A percentile compares a stretch with the other conserved stretches of the same genome.
These are phyloP conservation scores for Tolypocladium guangdongense DNA, from an alignment of 2,329 filamentous ascomycete species.

Conservation along the genomic window DNA sequence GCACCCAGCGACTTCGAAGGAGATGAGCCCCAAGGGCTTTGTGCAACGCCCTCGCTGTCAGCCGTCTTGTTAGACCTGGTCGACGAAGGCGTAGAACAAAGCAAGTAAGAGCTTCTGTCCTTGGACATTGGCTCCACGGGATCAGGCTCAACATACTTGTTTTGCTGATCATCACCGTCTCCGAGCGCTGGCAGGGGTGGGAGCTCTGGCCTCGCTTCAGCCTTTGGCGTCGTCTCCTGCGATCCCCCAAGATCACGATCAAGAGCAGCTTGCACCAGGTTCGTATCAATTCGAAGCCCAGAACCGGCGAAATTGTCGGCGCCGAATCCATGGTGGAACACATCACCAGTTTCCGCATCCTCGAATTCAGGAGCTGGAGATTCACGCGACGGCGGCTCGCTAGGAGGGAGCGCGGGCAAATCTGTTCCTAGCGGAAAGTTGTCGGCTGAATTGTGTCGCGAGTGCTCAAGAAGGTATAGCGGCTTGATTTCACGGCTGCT, in stretches of 20 bases:
- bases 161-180: slow-evolving; percentile 2
- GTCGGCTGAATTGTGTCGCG: slow-evolving; percentile 26
- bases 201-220: slow-evolving; percentile 27
- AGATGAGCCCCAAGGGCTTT: slow-evolving; percentile 13
- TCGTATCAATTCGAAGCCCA: slow-evolving; percentile 31
- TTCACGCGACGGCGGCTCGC: slow-evolving; percentile 23
- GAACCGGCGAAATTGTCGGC: slow-evolving; percentile 8
- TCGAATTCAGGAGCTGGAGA: slow-evolving; percentile 22
- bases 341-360: slow-evolving; percentile 15
- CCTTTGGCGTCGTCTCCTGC: slow-evolving; percentile 58
- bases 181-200: slow-evolving; percentile 9
- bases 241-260: slow-evolving; percentile 44
- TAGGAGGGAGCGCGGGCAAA: slow-evolving; percentile 40
- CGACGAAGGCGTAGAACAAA: slow-evolving; percentile 26
- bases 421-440: slow-evolving; percentile 19
- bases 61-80: slow-evolving; percentile 15
- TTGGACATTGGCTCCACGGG: slow-evolving; percentile 30
- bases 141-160: slow-evolving; percentile 23
- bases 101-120: slow-evolving; percentile 30
- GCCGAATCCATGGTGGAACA: slow-evolving; percentile 13
- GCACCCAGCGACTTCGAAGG: slow-evolving; percentile 10
- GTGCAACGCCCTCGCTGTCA: slow-evolving; percentile 9
- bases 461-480: slow-evolving; percentile 67
- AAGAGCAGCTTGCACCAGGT: slow-evolving; percentile 16
- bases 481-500: slow-evolving; percentile 64